Conservation (phyloP, 164 flowering plant species). For the Berberis vulgaris region DNA sequence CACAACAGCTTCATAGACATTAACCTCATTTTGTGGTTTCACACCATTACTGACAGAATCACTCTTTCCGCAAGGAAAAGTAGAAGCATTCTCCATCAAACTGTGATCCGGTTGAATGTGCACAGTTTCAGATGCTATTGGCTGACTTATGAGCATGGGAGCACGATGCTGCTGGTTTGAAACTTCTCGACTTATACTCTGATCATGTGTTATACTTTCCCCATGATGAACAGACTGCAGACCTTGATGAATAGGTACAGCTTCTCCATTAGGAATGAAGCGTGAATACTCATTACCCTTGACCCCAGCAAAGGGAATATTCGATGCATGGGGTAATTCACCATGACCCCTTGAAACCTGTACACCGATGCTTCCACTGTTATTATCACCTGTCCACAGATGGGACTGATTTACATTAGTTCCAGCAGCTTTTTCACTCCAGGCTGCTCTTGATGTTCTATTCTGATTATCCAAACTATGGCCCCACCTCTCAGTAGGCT, state of each 20-base stretch:
- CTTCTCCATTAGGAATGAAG: conserved; percentile 18
- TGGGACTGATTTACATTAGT: conserved; percentile 1
- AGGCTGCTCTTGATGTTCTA: neutral
- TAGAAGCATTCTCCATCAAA: too few species aligned
- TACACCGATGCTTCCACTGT: conserved; percentile 8
- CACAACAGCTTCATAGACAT: neutral
- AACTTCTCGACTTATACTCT: conserved; percentile 8
- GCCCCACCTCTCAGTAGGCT: neutral
- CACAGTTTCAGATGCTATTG: too few species aligned
- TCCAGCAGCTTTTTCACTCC: neutral
- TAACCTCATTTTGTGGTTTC: conserved; percentile 3
- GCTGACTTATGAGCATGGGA: too few species aligned
- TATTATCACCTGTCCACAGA: conserved; percentile 8
- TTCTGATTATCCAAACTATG: neutral
- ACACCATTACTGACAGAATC: neutral
- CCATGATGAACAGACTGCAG: conserved; percentile 12
- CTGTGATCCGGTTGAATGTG: too few species aligned
- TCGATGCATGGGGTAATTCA: conserved; percentile 14
- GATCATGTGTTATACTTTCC: neutral
- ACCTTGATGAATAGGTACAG: conserved; percentile 10
- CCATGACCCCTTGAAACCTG: conserved; percentile 14
- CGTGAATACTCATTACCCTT: conserved; percentile 4
- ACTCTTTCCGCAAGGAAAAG: conserved; percentile 1
- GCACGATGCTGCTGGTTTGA: too few species aligned
- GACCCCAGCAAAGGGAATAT: conserved; percentile 4